These are phyloP conservation scores for Erythrobasidium yunnanense DNA, from an alignment of 768 basidiomycete species.

Conservation along the genomic window DNA sequence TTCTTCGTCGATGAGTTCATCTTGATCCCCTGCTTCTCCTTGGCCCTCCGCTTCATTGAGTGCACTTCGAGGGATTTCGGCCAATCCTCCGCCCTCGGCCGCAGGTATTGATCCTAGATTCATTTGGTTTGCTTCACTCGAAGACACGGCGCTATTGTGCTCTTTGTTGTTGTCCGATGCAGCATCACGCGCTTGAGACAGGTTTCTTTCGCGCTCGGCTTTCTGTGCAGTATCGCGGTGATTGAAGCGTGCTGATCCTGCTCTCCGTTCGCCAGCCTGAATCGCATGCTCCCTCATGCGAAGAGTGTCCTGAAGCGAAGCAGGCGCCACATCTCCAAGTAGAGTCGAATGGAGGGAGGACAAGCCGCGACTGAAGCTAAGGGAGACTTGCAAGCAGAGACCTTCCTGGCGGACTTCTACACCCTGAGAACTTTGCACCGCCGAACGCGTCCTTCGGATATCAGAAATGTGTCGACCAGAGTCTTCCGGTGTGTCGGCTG, in stretches of 20 bases:
- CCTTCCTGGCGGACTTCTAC: not conserved
- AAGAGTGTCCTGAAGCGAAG: slow-evolving; percentile 6
- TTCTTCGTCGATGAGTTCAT: too few species aligned
- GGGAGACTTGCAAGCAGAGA: not conserved
- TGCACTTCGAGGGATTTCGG: not conserved
- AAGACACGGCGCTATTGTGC: not conserved
- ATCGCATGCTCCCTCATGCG: slow-evolving; percentile 16
- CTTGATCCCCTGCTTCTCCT: not conserved
- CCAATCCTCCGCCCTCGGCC: not conserved
- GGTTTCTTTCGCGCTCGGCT: not conserved
- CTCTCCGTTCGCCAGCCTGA: slow-evolving; percentile 8
- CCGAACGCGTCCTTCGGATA: not conserved
- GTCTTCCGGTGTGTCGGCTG: not conserved
- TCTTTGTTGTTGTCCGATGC: not conserved
- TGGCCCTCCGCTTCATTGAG: slow-evolving; percentile 6
- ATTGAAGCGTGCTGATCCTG: slow-evolving; percentile 8
- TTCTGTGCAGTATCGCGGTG: not conserved
- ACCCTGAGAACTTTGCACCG: too few species aligned
- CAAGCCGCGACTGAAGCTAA: slow-evolving; percentile 12
- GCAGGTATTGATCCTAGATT: not conserved
- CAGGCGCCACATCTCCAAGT: slow-evolving; percentile 7
- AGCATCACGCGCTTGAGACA: not conserved
- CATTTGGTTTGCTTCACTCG: not conserved
- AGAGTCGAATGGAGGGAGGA: not conserved
- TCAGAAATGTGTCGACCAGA: not conserved